Conservation (phyloP, 179 eudicot genomes). For the Amaranthus tricolor region DNA sequence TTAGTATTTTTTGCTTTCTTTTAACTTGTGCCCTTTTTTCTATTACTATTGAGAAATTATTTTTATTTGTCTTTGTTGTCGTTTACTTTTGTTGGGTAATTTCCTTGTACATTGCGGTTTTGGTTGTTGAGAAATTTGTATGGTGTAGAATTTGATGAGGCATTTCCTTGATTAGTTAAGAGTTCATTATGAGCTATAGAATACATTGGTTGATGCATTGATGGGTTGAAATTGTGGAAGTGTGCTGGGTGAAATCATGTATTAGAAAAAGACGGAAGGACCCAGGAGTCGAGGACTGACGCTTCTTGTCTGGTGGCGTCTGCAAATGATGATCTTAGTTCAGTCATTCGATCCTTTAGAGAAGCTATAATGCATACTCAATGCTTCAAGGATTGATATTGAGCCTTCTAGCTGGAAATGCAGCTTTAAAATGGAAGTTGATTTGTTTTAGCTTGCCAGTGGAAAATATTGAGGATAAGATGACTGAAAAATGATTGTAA, state of each 20-base stretch:
- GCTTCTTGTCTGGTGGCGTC: not conserved
- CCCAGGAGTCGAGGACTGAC: no score
- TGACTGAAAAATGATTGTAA: no score
- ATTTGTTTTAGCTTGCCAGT: no score
- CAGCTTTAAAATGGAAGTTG: no score
- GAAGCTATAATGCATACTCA: no score
- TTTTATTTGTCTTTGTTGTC: conserved; percentile 11
- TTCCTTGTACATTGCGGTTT: conserved; percentile 1
- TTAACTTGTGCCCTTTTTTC: conserved; percentile 8
- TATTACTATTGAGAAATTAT: not conserved
- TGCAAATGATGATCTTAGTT: not conserved
- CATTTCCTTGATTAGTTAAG: not conserved
- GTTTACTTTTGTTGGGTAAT: not conserved
- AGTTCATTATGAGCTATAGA: not conserved
- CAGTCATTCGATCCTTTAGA: no score
- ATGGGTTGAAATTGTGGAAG: not conserved
- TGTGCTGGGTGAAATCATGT: not conserved
- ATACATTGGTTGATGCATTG: not conserved
- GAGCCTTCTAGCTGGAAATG: no score
- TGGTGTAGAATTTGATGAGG: not conserved
- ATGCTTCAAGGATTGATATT: no score
- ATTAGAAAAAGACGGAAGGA: not conserved
- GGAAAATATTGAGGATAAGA: no score
- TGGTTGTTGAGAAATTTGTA: not conserved
- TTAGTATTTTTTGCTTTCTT: conserved; percentile 9